These are phyloP conservation scores for Colletotrichum filicis DNA, from an alignment of 2,329 filamentous ascomycete genomes.

Conservation along the genomic window DNA sequence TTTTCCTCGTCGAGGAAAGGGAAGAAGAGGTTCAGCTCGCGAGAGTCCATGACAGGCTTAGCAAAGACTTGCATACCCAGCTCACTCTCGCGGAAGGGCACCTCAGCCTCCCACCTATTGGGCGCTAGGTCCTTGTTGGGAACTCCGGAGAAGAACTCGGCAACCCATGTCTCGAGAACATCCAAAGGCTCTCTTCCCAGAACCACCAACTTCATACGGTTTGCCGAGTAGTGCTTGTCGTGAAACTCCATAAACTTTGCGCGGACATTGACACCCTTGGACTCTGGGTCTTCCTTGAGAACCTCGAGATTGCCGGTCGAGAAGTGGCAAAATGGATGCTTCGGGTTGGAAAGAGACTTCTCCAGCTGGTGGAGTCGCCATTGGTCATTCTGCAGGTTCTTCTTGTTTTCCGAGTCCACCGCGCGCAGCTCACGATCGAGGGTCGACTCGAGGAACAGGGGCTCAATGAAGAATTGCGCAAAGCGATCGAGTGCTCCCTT, in stretches of 20 bases:
- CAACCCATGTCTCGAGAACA: slow-evolving; percentile 84
- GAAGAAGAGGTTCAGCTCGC: slow-evolving; percentile 83
- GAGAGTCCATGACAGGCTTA: slow-evolving; percentile 90
- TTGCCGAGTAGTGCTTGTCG: slow-evolving; percentile 89
- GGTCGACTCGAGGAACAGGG: slow-evolving; percentile 85
- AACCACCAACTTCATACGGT: slow-evolving; percentile 91
- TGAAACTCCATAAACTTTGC: slow-evolving; percentile 95
- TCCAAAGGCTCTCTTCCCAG: slow-evolving; percentile 85
- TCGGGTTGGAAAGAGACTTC: slow-evolving; percentile 87
- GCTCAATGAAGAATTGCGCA: slow-evolving; percentile 92
- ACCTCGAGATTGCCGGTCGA: slow-evolving; percentile 90
- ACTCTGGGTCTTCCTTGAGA: slow-evolving; percentile 83
- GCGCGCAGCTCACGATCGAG: slow-evolving; percentile 88
- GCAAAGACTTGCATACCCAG: slow-evolving; percentile 80
- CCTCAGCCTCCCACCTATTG: slow-evolving; percentile 64
- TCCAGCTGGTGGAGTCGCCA: slow-evolving; percentile 91
- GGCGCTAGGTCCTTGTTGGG: slow-evolving; percentile 82
- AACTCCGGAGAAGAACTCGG: slow-evolving; percentile 83
- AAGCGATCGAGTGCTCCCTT: slow-evolving; percentile 90
- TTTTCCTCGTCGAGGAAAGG: slow-evolving; percentile 87
- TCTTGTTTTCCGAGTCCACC: slow-evolving; percentile 97
- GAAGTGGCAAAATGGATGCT: slow-evolving; percentile 91
- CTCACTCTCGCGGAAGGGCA: slow-evolving; percentile 60
- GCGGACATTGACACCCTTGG: slow-evolving; percentile 83
- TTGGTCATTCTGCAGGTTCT: slow-evolving; percentile 90